phyloP scores from a whole-genome alignment of 177 flowering plant species.

The Tripterygium wilfordii region DNA sequence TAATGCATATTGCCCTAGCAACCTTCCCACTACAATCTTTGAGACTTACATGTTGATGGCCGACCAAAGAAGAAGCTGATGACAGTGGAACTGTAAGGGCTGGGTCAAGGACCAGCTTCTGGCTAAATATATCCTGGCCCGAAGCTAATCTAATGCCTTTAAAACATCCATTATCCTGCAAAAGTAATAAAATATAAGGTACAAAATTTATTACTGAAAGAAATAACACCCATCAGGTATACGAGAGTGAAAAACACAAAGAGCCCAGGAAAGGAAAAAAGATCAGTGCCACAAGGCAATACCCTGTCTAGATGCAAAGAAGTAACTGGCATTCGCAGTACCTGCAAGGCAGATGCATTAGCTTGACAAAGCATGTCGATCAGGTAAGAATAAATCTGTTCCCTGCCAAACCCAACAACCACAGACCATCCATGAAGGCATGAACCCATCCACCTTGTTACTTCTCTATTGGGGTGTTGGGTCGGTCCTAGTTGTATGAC shows the following conservation, averaged over 20 bases:
- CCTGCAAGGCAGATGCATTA: conserved; percentile 36
- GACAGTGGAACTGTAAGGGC: conserved; percentile 27
- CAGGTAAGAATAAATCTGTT: too few relatives aligned
- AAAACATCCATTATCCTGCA: conserved; percentile 49
- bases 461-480: too few relatives aligned
- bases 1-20: conserved; percentile 75
- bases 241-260: background rate
- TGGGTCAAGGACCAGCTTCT: conserved; percentile 61
- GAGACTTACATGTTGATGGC: conserved; percentile 19
- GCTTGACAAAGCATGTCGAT: too few relatives aligned
- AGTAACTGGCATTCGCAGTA: conserved; percentile 71
- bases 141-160: conserved; percentile 76
- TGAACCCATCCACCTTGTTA: too few relatives aligned
- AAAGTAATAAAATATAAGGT: conserved; percentile 1
- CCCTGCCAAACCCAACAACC: too few relatives aligned
- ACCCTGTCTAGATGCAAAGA: conserved; percentile 69
- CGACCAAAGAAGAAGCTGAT: conserved; percentile 12
- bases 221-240: background rate
- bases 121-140: conserved; percentile 75
- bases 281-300: conserved; percentile 1
- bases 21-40: conserved; percentile 40
- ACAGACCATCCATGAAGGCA: too few relatives aligned
- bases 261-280: background rate
- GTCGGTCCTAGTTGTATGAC: too few relatives aligned
- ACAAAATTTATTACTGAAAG: background rate